Evolutionary conservation across 2,329 filamentous ascomycete genomes (phyloP).

Genomic region (Penicillium digitatum): DNA sequence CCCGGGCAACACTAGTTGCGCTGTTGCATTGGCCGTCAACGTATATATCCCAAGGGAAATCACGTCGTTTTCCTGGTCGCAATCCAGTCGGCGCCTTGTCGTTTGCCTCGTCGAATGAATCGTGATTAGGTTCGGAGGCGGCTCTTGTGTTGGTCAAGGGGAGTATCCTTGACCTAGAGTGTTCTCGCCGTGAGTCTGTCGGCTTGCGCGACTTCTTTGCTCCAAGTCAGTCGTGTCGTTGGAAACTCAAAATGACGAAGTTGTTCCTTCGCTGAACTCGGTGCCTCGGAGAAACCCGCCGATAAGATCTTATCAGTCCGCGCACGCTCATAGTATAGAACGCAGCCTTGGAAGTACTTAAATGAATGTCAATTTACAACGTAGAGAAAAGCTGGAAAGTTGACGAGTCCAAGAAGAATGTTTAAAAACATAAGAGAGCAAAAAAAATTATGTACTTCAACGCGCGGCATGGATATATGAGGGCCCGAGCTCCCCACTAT

Average conservation of each 20-base stretch:
- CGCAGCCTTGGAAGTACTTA: background rate
- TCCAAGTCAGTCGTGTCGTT: background rate
- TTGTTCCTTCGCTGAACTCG: slow-evolving; percentile 11
- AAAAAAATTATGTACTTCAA: background rate
- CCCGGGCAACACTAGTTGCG: background rate
- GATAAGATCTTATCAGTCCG: slow-evolving; percentile 21
- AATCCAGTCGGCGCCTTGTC: slow-evolving; percentile 4
- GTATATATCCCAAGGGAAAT: background rate
- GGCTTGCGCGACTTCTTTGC: background rate
- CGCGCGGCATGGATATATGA: background rate
- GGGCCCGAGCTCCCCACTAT: background rate
- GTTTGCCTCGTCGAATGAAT: slow-evolving; percentile 6
- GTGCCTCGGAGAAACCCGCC: slow-evolving; percentile 21
- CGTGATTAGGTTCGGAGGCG: background rate
- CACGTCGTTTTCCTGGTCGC: slow-evolving; percentile 2
- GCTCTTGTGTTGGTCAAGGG: background rate
- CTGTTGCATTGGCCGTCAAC: background rate
- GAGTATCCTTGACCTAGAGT: background rate
- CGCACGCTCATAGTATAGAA: background rate
- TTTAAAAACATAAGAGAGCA: background rate
- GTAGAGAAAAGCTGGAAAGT: background rate
- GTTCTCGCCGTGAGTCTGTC: background rate
- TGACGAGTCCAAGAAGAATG: background rate
- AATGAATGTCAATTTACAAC: no score
- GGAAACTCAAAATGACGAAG: slow-evolving; percentile 15